These are phyloP conservation scores for Erodium maritimum DNA, from an alignment of 345 rosid species.

Conservation along the genomic window DNA sequence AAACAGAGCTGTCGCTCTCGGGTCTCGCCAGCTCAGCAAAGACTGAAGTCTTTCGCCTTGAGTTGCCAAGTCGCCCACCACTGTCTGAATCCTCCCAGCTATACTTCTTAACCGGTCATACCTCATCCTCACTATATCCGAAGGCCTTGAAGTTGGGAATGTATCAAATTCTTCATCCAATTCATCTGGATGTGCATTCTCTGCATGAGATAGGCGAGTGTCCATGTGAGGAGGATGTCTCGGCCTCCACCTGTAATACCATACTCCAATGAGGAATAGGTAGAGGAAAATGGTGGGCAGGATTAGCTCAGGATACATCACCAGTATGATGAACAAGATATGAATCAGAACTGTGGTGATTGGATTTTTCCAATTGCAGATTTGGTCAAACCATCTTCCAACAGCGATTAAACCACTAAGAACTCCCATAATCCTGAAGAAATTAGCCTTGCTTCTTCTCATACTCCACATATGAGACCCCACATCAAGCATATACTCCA, in stretches of 20 bases:
- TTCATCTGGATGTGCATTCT: slow-evolving; percentile 72
- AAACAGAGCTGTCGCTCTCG: slow-evolving; percentile 72
- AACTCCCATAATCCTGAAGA: slow-evolving; percentile 79
- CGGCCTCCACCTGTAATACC: slow-evolving; percentile 91
- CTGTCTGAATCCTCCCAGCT: slow-evolving; percentile 88
- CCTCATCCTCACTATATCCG: slow-evolving; percentile 71
- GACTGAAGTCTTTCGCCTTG: slow-evolving; percentile 93
- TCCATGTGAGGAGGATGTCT: slow-evolving; percentile 97
- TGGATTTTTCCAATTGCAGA: slow-evolving; percentile 86
- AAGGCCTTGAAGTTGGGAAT: slow-evolving; percentile 63
- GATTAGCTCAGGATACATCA: slow-evolving; percentile 78
- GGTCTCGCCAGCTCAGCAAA: slow-evolving; percentile 89
- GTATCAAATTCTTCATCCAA: slow-evolving; percentile 89
- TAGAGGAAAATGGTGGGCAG: slow-evolving; percentile 81
- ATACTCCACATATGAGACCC: slow-evolving; percentile 98
- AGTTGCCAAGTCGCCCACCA: slow-evolving; percentile 88
- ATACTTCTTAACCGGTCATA: slow-evolving; percentile 84
- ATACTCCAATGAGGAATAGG: slow-evolving; percentile 81
- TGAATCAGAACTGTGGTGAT: slow-evolving; percentile 80
- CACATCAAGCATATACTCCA: slow-evolving; percentile 90
- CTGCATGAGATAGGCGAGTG: slow-evolving; percentile 87
- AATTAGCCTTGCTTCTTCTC: slow-evolving; percentile 95
- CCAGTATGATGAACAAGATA: slow-evolving; percentile 72
- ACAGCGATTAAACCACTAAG: slow-evolving; percentile 65
- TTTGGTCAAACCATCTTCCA: slow-evolving; percentile 91